These are phyloP conservation scores for Osmozyma mogii DNA, from an alignment of 805 yeast species.

Conservation along the genomic window DNA sequence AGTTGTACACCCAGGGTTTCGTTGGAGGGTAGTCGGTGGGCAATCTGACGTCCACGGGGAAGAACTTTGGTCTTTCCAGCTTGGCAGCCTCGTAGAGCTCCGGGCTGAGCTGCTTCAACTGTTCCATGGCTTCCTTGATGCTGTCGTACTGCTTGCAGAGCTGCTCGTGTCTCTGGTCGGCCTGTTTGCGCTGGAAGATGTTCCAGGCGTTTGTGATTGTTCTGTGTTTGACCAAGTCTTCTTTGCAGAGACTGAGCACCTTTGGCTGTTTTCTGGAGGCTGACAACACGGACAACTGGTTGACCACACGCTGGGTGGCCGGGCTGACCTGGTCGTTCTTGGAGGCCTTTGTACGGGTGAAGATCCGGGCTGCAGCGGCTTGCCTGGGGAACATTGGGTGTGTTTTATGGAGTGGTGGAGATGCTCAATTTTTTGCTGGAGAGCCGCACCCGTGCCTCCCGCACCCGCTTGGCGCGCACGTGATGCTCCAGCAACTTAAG, in stretches of 20 bases:
- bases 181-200: constrained; percentile 45
- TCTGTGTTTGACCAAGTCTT: constrained; percentile 79
- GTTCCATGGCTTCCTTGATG: constrained; percentile 66
- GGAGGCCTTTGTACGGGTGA: constrained; percentile 27
- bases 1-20: constrained; percentile 65
- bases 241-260: constrained; percentile 62
- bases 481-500: not conserved
- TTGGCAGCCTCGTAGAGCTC: constrained; percentile 59
- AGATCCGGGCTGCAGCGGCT: constrained; percentile 7
- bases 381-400: constrained; percentile 1
- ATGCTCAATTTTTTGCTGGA: not conserved
- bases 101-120: constrained; percentile 45
- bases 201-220: constrained; percentile 82
- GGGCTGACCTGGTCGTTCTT: constrained; percentile 22
- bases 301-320: constrained; percentile 36
- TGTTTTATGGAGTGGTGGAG: constrained; percentile 1
- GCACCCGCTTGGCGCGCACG: not conserved
- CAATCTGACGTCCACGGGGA: constrained; percentile 75
- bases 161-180: constrained; percentile 30
- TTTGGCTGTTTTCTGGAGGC: constrained; percentile 87
- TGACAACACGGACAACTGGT: constrained; percentile 71
- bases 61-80: constrained; percentile 49
- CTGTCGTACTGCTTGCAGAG: constrained; percentile 55
- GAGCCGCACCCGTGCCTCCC: constrained; percentile 3
- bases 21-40: constrained; percentile 89